These are phyloP conservation scores for Penicillium salamii DNA, from an alignment of 495 filamentous ascomycete genomes.

Conservation along the genomic window DNA sequence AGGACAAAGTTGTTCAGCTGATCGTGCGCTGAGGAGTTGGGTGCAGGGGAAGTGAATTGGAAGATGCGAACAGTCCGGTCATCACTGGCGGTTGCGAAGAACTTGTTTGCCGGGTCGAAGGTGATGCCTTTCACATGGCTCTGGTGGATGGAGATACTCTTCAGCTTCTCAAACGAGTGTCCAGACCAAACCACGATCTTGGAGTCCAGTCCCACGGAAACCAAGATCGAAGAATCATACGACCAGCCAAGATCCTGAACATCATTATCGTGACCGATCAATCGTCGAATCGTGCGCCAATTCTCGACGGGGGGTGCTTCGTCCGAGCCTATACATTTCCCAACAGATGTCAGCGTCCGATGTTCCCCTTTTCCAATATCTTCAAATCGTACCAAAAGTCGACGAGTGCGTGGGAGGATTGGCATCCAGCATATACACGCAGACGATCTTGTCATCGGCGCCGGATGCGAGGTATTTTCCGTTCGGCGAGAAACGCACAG, in stretches of 20 bases:
- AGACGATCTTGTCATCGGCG: constrained; percentile 97
- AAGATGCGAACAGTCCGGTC: constrained; percentile 96
- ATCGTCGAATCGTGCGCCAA: constrained; percentile 87
- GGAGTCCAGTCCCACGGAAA: constrained; percentile 94
- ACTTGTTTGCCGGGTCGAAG: constrained; percentile 98
- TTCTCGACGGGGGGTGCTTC: constrained; percentile 92
- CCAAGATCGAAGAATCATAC: constrained; percentile 88
- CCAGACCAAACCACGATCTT: constrained; percentile 98
- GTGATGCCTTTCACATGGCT: constrained; percentile 98
- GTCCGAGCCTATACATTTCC: constrained; percentile 62
- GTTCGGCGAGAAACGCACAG: constrained; percentile 92
- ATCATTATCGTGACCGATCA: constrained; percentile 98
- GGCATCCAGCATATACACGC: constrained; percentile 86
- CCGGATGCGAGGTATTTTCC: constrained; percentile 92
- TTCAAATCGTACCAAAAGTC: constrained; percentile 65
- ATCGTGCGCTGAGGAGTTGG: constrained; percentile 92
- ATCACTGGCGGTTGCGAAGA: constrained; percentile 96
- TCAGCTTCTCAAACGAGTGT: constrained; percentile 95
- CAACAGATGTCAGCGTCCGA: background rate
- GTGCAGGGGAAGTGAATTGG: constrained; percentile 82
- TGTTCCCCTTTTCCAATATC: background rate
- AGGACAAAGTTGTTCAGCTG: constrained; percentile 93
- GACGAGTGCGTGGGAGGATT: constrained; percentile 69
- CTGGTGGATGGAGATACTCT: constrained; percentile 84
- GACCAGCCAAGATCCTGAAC: constrained; percentile 98